Evolutionary conservation across 495 filamentous ascomycete genomes (phyloP), one percentile per base, ranked within the genome.

Genomic region (Articulospora tetracladia): DNA sequence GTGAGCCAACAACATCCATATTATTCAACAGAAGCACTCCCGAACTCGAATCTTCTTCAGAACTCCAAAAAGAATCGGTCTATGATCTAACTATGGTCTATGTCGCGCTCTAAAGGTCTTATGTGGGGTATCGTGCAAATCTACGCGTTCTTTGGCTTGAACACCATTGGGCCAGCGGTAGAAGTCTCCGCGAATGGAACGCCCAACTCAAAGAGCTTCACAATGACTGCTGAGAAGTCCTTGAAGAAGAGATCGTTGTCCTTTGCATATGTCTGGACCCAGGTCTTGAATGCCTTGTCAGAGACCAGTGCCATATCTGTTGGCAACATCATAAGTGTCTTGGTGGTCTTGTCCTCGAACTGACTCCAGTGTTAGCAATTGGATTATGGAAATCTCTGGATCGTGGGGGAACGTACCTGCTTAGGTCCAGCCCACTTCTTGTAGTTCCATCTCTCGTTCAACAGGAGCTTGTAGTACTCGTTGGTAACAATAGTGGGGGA

Each of bases 291-390:
- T 53, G 75, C 78, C 81, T 93, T 91, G 77, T 98, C 94, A 77
- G 92, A 86, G 73, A 94, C 73, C 51, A 98, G 75, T 32, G 85
- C 91, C 76, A 95, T 85, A 70, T 98, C 94, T 58, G 91, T 86
- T 58, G 94, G 94, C 68, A 98, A 77, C 94, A 98, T 98, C 94
- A 98, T 98, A 66, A 98, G 77, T 50, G 81, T 82, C 81, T 92
- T 90, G 66, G 86, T 92, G 69, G 76, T 80, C 74, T 87, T 86
- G 77, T 98, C 94, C 74, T 92, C 83, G 73, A 83, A 93, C 81
- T 96, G 82, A 60, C 15, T 19, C 10, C 11, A 3, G n/a, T 8
- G 15, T 44, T 19, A 44, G 39, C 39, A 44, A 44, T 17, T n/a
- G 3, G 3, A 44, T 11, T 44, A n/a, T 19, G 4, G 3, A n/a